phyloP scores from a whole-genome alignment of 805 yeast species.

The Sugiyamaella americana region DNA sequence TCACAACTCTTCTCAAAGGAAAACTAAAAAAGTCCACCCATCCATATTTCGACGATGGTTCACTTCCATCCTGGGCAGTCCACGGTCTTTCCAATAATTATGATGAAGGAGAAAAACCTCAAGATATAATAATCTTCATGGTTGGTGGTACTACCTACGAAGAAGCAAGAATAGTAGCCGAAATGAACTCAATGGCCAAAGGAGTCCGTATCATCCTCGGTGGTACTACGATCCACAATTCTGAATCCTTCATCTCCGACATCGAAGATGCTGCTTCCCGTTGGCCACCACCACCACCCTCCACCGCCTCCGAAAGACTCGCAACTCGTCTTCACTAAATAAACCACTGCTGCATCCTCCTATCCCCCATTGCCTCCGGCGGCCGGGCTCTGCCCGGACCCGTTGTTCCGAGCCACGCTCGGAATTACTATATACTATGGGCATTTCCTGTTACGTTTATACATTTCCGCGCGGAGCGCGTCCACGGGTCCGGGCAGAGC shows the following conservation, averaged over 20 bases:
- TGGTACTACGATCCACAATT: constrained; percentile 56
- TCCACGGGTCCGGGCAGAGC: too few species aligned
- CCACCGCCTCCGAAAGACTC: constrained; percentile 12
- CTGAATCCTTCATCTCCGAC: constrained; percentile 37
- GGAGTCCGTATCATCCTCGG: constrained; percentile 73
- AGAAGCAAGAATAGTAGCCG: constrained; percentile 78
- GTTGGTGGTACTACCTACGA: constrained; percentile 92
- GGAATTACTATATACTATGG: not conserved
- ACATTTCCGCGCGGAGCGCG: too few species aligned
- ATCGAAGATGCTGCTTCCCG: constrained; percentile 35
- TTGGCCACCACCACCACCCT: constrained; percentile 28
- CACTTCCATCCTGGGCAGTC: constrained; percentile 24
- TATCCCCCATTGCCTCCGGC: not conserved
- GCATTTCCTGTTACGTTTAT: too few species aligned
- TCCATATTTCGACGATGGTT: constrained; percentile 39
- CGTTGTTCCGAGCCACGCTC: not conserved
- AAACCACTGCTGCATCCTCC: too few species aligned
- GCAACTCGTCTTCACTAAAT: not conserved
- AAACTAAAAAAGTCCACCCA: constrained; percentile 36
- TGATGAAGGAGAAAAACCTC: constrained; percentile 30
- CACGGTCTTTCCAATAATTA: constrained; percentile 9
- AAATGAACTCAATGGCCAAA: constrained; percentile 48
- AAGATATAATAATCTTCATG: constrained; percentile 35
- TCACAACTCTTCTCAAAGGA: constrained; percentile 39
- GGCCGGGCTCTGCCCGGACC: not conserved